Percentiles rank a stretch among this genome's conserved stretches.
Evolutionary conservation across 768 basidiomycete species (phyloP).

Genomic region (Amanita thiersii): DNA sequence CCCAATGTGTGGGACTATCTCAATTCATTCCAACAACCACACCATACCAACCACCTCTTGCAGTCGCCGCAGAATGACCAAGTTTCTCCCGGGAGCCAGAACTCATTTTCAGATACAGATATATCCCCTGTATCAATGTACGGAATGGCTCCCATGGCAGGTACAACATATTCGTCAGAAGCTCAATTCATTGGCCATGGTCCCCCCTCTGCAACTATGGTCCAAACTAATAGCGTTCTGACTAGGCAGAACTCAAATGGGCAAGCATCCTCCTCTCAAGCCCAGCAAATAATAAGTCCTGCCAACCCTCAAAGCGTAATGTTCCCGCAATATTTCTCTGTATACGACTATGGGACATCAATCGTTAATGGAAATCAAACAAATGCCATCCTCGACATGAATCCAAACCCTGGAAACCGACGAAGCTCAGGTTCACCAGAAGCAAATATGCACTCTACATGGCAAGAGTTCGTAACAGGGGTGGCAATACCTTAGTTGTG

Average conservation of each 20-base stretch:
- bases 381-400: conserved; percentile 26
- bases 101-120: conserved; percentile 24
- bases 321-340: conserved; percentile 68
- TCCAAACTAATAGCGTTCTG: conserved; percentile 17
- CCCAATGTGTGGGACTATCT: conserved; percentile 64
- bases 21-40: conserved; percentile 38
- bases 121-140: conserved; percentile 39
- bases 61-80: conserved; percentile 10
- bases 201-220: conserved; percentile 17
- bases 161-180: conserved; percentile 26
- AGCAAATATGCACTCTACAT: conserved; percentile 51
- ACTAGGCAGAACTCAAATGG: conserved; percentile 13
- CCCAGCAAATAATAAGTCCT: background rate
- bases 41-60: conserved; percentile 10
- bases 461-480: conserved; percentile 54
- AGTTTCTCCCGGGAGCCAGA: conserved; percentile 10
- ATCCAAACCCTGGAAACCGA: conserved; percentile 12
- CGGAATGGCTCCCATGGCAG: conserved; percentile 31
- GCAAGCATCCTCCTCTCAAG: background rate
- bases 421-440: conserved; percentile 51
- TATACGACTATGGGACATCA: conserved; percentile 57
- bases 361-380: conserved; percentile 13
- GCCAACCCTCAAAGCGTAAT: background rate
- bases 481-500: conserved; percentile 23
- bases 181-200: conserved; percentile 22